Base-by-base conservation (phyloP, 495 filamentous ascomycete genomes). In the Penicillium atrosanguineum region DNA sequence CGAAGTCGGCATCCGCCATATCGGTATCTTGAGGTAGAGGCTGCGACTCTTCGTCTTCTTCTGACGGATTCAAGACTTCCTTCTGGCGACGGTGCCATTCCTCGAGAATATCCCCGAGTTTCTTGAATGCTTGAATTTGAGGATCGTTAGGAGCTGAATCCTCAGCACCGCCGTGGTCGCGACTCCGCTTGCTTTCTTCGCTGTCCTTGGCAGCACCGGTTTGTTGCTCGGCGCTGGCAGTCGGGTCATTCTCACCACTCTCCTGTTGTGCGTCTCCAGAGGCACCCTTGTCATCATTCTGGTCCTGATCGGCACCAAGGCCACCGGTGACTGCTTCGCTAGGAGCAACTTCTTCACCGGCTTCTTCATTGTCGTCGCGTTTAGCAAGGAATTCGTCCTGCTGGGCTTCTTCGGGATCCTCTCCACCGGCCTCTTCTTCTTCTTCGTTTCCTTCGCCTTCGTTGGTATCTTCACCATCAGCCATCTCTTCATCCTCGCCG, bases 21-120 rank as follows among this genome's bases (percentile, higher is more conserved):
- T 90, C 82, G 18, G 79, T 75, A 44, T 89, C 83, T 50, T 82
- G 69, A 38, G 79, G 68, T 52, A 79, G 59, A 47, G 70, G 56
- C 50, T 82, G 63, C 1, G 81, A 73, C 2, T 79, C 79, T 12
- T 85, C 74, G 38, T 86, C 76, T 43, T 88, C 79, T 46, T 89
- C 74, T 34, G 81, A 77, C 9, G 87, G 78, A 48, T 87, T 79
- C 57, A 81, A 72, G 50, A 99, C 96, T 50, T 95, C 83, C 25
- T 81, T 78, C 57, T 92, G 88, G 56, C 85, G 85, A 38, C 87
- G 83, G 68, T 97, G 90, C 91, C 92, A 99, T 56, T 85, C 78
- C 60, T 97, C 92, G n/a, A 99, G 78, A 19, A 87, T 85, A 73
- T 97, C 90, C 2, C 95, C 95, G 50, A 99, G 79, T 55, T 94